Percentiles rank a stretch among this genome's conserved stretches.
phyloP scores from a whole-genome alignment of 805 yeast species.

The fission yeast (Schizosaccharomyces pombe) region DNA sequence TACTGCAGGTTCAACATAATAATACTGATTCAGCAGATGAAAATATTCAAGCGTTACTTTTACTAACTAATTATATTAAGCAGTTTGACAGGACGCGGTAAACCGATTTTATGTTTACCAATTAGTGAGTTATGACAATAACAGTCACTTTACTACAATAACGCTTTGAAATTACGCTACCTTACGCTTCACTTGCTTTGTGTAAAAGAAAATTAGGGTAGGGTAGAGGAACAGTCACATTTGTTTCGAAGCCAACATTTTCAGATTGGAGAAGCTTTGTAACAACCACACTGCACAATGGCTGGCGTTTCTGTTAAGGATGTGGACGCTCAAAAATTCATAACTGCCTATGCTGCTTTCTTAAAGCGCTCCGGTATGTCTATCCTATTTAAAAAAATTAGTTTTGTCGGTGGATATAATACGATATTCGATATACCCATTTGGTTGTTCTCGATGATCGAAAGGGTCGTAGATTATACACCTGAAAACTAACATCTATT shows the following conservation, averaged over 20 bases:
- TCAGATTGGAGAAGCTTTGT: neutral
- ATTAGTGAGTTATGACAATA: too few species aligned
- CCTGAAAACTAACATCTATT: too few species aligned
- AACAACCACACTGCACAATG: constrained; percentile 3
- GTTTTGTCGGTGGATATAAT: neutral
- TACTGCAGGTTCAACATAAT: too few species aligned
- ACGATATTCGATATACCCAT: neutral
- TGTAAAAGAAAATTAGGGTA: neutral
- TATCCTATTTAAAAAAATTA: neutral
- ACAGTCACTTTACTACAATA: too few species aligned
- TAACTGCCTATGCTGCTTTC: constrained; percentile 98
- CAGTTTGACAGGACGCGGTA: too few species aligned
- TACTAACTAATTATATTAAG: too few species aligned
- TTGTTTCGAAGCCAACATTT: constrained; percentile 1
- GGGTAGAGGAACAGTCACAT: neutral
- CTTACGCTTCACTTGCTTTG: too few species aligned
- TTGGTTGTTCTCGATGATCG: neutral
- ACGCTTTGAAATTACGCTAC: too few species aligned
- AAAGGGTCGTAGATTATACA: neutral
- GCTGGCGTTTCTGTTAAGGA: constrained; percentile 34
- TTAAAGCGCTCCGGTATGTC: constrained; percentile 85
- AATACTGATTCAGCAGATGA: too few species aligned
- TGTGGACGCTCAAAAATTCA: constrained; percentile 99
- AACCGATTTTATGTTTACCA: too few species aligned
- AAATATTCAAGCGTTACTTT: too few species aligned